Conservation (phyloP, 2,329 filamentous ascomycete species). For the Calonectria henricotiae region DNA sequence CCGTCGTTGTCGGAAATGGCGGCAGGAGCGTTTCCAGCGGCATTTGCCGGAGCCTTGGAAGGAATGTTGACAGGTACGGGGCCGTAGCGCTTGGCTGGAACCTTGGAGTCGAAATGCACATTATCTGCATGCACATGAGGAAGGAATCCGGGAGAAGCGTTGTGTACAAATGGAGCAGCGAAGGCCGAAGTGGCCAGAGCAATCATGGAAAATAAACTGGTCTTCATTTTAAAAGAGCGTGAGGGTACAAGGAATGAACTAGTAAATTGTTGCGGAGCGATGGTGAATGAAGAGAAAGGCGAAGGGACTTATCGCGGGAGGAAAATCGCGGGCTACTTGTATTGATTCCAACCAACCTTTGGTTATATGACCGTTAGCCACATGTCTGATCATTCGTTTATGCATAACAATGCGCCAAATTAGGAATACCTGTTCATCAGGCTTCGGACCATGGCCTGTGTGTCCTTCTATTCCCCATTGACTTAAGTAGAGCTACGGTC, state of each 20-base stretch:
- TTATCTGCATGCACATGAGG: background rate
- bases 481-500: background rate
- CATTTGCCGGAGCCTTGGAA: background rate
- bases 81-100: constrained; percentile 2
- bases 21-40: background rate
- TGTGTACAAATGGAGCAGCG: background rate
- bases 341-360: background rate
- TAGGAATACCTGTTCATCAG: background rate
- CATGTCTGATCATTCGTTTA: constrained; percentile 2
- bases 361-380: background rate
- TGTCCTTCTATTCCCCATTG: constrained; percentile 9
- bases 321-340: constrained; percentile 2
- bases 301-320: background rate
- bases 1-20: background rate
- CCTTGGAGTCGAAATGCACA: background rate
- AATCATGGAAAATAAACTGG: constrained; percentile 9
- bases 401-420: background rate
- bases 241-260: background rate
- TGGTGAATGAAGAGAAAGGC: background rate
- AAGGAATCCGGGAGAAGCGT: background rate
- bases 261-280: background rate
- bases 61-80: background rate
- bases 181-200: constrained; percentile 7
- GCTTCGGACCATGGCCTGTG: constrained; percentile 3
- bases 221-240: constrained; percentile 1